phyloP scores from a whole-genome alignment of 1,284 basidiomycete genomes.

The Ustilago cynodontis region DNA sequence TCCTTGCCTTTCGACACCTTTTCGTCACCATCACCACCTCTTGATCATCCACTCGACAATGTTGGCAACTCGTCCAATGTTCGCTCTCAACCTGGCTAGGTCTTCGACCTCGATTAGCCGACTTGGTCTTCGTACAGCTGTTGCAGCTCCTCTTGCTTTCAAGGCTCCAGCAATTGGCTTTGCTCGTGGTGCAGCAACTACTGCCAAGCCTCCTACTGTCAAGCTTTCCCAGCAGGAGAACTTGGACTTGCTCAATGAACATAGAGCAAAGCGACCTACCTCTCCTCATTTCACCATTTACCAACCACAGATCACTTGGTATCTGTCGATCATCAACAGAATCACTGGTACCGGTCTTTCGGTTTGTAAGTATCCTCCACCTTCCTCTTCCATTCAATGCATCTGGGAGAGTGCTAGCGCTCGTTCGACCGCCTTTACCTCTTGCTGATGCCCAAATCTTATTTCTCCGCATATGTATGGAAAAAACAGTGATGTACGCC shows the following conservation, averaged over 20 bases:
- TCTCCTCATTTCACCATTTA: slow-evolving; percentile 97
- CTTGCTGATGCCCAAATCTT: no score
- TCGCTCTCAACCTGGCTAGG: slow-evolving; percentile 16
- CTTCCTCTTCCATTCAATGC: no score
- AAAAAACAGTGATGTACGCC: slow-evolving; percentile 78
- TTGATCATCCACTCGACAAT: slow-evolving; percentile 8
- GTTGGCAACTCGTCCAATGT: slow-evolving; percentile 37
- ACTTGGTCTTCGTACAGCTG: slow-evolving; percentile 25
- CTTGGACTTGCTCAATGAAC: slow-evolving; percentile 81
- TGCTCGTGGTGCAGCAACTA: background rate
- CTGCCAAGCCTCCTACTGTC: slow-evolving; percentile 21
- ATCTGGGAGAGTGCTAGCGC: no score
- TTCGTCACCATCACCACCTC: slow-evolving; percentile 6
- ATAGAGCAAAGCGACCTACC: slow-evolving; percentile 84
- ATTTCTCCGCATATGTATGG: background rate
- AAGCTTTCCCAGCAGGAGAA: slow-evolving; percentile 74
- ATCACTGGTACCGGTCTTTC: slow-evolving; percentile 81
- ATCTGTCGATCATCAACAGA: slow-evolving; percentile 86
- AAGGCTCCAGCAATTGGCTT: background rate
- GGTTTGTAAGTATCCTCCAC: slow-evolving; percentile 46
- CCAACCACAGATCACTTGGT: slow-evolving; percentile 91
- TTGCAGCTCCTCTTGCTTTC: slow-evolving; percentile 6
- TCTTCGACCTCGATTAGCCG: slow-evolving; percentile 7
- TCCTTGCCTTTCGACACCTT: background rate
- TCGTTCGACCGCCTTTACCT: no score